A percentile compares a stretch with the other conserved stretches of the same genome.
These are phyloP conservation scores for Megacollybia platyphylla DNA, from an alignment of 1,284 basidiomycete species.

Conservation along the genomic window DNA sequence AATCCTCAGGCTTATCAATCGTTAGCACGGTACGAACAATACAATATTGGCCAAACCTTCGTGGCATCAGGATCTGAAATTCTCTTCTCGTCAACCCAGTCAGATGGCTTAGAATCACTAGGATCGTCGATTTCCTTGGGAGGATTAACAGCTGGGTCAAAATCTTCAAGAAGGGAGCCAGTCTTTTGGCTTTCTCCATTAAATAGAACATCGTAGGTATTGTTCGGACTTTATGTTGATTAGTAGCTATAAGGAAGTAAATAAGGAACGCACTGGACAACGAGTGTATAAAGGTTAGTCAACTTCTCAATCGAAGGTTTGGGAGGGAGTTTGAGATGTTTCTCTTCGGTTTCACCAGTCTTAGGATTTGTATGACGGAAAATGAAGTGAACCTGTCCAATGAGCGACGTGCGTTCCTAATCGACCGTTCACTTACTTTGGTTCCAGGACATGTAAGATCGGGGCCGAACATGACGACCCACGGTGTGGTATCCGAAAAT, in stretches of 20 bases:
- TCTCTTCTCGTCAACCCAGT: constrained; percentile 87
- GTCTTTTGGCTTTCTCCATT: constrained; percentile 77
- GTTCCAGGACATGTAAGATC: constrained; percentile 80
- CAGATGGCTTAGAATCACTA: constrained; percentile 79
- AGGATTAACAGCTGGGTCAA: constrained; percentile 92
- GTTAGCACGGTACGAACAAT: neutral
- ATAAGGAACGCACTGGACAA: constrained; percentile 59
- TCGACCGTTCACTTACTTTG: constrained; percentile 37
- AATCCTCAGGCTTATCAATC: constrained; percentile 66
- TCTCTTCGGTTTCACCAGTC: constrained; percentile 91
- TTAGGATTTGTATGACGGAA: constrained; percentile 93
- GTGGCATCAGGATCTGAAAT: constrained; percentile 79
- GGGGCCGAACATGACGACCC: constrained; percentile 94
- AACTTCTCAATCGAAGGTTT: constrained; percentile 80
- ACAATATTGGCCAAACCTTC: constrained; percentile 41
- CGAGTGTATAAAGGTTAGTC: constrained; percentile 87
- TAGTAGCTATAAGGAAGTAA: neutral
- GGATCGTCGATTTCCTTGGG: constrained; percentile 88
- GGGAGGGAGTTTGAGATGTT: constrained; percentile 81
- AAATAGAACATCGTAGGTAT: constrained; percentile 88
- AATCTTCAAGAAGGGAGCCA: constrained; percentile 89
- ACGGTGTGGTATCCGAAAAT: constrained; percentile 95
- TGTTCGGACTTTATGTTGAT: constrained; percentile 60
- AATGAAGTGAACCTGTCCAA: constrained; percentile 80
- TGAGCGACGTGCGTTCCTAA: constrained; percentile 6